Evolutionary conservation across 805 yeast genomes (phyloP).

Genomic region (Ogataea methanolica): DNA sequence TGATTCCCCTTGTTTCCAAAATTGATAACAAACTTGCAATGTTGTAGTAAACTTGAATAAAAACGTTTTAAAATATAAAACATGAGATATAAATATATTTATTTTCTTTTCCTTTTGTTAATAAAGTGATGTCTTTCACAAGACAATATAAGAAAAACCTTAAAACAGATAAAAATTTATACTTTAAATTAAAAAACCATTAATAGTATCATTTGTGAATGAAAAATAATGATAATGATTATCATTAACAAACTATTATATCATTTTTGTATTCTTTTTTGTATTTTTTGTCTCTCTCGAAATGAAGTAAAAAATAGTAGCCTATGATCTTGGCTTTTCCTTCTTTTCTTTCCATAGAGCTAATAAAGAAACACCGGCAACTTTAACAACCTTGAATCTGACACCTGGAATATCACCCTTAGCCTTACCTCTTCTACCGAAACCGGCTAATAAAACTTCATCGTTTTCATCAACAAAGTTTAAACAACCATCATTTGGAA

Average conservation of each 20-base stretch:
- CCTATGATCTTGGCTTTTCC: slow-evolving; percentile 99
- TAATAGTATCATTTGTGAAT: not conserved
- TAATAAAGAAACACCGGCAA: slow-evolving; percentile 98
- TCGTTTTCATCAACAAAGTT: slow-evolving; percentile 99
- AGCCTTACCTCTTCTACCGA: slow-evolving; percentile 99
- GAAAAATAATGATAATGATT: not conserved
- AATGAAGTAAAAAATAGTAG: slow-evolving; percentile 3
- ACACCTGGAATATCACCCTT: slow-evolving; percentile 99
- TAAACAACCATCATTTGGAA: slow-evolving; percentile 99
- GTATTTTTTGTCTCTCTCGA: not conserved
- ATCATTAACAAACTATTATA: not conserved
- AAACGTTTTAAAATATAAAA: not conserved
- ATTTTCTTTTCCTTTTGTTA: not conserved
- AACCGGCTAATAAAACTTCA: slow-evolving; percentile 99
- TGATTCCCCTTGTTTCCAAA: no score
- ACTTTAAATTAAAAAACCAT: not conserved
- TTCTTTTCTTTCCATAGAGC: slow-evolving; percentile 99
- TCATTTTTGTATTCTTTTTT: not conserved
- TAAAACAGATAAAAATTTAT: not conserved
- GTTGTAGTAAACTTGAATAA: no score
- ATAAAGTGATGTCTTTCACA: not conserved
- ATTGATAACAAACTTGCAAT: not conserved
- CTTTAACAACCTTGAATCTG: slow-evolving; percentile 99
- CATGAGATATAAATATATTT: slow-evolving; percentile 2
- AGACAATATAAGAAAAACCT: slow-evolving; percentile 1